Conservation (phyloP, 148 eudicot genomes). For the Silene conica region DNA sequence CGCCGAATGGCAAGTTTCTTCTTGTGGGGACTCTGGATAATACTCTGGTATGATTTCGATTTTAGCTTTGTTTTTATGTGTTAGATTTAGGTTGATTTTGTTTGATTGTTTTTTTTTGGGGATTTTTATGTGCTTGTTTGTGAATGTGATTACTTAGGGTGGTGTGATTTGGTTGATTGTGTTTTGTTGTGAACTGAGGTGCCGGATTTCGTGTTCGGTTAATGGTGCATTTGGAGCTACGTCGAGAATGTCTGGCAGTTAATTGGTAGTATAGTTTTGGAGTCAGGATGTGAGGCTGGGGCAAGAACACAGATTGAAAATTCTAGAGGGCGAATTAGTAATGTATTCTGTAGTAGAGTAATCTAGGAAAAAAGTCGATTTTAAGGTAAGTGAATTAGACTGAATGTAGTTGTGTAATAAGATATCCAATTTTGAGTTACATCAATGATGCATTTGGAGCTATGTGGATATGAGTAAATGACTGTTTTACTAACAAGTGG, state of each 20-base stretch:
- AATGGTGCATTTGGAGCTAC: neutral
- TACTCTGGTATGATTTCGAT: constrained; percentile 52
- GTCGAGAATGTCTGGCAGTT: neutral
- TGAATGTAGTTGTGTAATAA: neutral
- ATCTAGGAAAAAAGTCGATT: no score
- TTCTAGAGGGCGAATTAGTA: neutral
- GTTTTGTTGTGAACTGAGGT: neutral
- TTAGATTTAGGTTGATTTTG: no score
- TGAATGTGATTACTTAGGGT: neutral
- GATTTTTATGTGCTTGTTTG: neutral
- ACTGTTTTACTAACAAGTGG: no score
- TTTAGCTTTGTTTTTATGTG: neutral
- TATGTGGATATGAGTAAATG: no score
- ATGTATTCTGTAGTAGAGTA: neutral
- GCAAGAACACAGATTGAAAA: neutral
- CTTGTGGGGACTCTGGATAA: constrained; percentile 91
- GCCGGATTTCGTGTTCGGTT: neutral
- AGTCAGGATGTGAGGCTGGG: neutral
- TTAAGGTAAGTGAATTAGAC: neutral
- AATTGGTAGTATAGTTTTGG: neutral
- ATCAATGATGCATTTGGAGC: neutral
- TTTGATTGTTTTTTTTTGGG: neutral
- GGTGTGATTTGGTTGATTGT: neutral
- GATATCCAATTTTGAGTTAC: neutral
- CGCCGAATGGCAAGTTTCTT: constrained; percentile 90